Base-by-base conservation (phyloP, 495 filamentous ascomycete genomes). In the Cercophora newfieldiana region DNA sequence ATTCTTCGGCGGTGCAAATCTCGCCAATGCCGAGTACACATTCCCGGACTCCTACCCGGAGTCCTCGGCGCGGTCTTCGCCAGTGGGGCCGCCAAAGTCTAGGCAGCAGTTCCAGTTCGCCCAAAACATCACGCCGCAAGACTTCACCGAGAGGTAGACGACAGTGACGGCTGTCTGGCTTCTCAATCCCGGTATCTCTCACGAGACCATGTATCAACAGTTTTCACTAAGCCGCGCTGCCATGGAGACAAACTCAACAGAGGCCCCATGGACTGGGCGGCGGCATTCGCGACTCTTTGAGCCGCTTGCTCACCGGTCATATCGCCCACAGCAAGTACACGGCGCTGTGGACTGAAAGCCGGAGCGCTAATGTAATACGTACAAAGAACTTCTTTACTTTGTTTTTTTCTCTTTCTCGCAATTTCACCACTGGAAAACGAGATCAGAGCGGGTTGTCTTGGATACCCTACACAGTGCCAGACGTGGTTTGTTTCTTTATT, bases 31-130 rank as follows among this genome's bases (percentile, higher is more conserved):
- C 18, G 78, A 83, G 61, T 82, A 79, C 59, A 77, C 75, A 61
- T 81, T 77, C 65, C 75, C 76, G 4, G 77, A 82, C 12, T 69
- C 79, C 21, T 81, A 81, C 37, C 69, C 74, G 50, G 79, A 79
- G 66, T 75, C 75, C 19, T 80, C 79, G 24, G 74, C 78, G 1
- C 73, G 72, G 22, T 79, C 77, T 3, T 81, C 80, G 16, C 80
- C 80, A 1, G 74, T 71, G 21, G 76, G 77, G 18, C 69, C 68
- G 0, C 61, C 75, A 1, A 73, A 68, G 66, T 76, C 80, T 18
- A 81, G 78, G 65, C 71, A 81, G 54, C 71, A 81, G 50, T 82
- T 83, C 22, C 80, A 83, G 65, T 83, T 83, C 66, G 81, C 80
- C 14, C 80, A 79, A 55, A 83, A 83, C 66, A 71, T 83, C 55